Percentiles rank a stretch among this genome's conserved stretches.
phyloP scores from a whole-genome alignment of 345 rosid genomes.

The Chamaenerion angustifolium region DNA sequence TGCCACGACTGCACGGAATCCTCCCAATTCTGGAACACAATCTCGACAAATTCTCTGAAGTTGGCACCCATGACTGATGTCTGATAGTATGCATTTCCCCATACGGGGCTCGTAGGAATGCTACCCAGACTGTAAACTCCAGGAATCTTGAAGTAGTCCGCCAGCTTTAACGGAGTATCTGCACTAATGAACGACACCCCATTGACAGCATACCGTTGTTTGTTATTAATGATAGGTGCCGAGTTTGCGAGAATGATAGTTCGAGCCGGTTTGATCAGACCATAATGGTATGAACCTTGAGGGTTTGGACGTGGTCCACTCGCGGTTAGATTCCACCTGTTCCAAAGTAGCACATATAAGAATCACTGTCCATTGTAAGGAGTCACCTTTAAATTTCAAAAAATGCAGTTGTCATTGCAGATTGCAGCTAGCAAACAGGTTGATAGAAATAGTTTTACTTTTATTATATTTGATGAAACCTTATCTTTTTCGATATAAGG shows the following conservation, averaged over 20 bases:
- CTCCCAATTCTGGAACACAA: slow-evolving; percentile 69
- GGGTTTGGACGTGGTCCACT: slow-evolving; percentile 87
- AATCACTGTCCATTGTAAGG: not conserved
- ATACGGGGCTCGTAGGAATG: slow-evolving; percentile 47
- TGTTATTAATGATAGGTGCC: slow-evolving; percentile 52
- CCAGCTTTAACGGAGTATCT: slow-evolving; percentile 76
- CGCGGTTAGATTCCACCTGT: slow-evolving; percentile 60
- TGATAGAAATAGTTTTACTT: not conserved
- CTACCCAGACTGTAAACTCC: slow-evolving; percentile 66
- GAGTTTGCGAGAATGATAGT: slow-evolving; percentile 53
- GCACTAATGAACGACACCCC: slow-evolving; percentile 71
- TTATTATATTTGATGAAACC: too few relatives aligned
- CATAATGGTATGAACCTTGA: slow-evolving; percentile 88
- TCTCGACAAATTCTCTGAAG: slow-evolving; percentile 51
- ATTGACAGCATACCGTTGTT: slow-evolving; percentile 73
- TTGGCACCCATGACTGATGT: slow-evolving; percentile 76
- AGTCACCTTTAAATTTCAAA: not conserved
- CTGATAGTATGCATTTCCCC: slow-evolving; percentile 51
- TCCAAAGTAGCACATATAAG: not conserved
- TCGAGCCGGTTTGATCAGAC: slow-evolving; percentile 51
- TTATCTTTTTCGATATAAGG: not conserved
- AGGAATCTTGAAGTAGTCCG: slow-evolving; percentile 65
- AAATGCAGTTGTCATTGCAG: not conserved
- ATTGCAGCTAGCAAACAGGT: not conserved
- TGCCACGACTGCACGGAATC: slow-evolving; percentile 73